A percentile compares a stretch with the other conserved stretches of the same genome.
These are phyloP conservation scores for Porcisia hertigi DNA, from an alignment of 208 protist species.

Conservation along the genomic window DNA sequence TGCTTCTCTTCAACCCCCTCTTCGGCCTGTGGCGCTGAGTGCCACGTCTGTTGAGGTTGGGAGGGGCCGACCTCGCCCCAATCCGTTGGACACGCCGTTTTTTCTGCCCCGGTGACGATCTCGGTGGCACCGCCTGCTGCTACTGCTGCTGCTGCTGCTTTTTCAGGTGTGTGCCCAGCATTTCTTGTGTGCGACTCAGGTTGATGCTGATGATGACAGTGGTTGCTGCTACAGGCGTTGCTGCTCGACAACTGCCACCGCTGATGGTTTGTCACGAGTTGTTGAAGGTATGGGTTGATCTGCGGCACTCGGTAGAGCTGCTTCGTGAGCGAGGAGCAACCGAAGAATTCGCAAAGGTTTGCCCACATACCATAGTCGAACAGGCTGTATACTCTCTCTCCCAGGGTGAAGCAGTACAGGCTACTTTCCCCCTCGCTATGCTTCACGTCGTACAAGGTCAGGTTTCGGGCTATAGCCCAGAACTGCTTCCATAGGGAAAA, in stretches of 20 bases:
- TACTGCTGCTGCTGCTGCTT: not conserved
- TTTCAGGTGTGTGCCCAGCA: not conserved
- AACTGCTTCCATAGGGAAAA: conserved; percentile 45
- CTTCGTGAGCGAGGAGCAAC: conserved; percentile 33
- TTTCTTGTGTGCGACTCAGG: not conserved
- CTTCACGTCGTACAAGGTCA: conserved; percentile 73
- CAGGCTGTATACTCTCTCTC: conserved; percentile 55
- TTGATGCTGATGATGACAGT: conserved; percentile 16
- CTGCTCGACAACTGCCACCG: conserved; percentile 34
- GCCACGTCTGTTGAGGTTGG: conserved; percentile 7
- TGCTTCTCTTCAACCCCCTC: not conserved
- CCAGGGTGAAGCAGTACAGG: conserved; percentile 73
- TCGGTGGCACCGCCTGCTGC: not conserved
- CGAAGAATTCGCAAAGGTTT: conserved; percentile 61
- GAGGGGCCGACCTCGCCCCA: conserved; percentile 15
- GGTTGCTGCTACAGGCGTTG: conserved; percentile 13
- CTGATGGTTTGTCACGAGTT: conserved; percentile 50
- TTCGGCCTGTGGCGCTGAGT: not conserved
- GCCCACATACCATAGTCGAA: conserved; percentile 53
- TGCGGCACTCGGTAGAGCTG: conserved; percentile 50
- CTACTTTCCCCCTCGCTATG: conserved; percentile 53
- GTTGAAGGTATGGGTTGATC: conserved; percentile 53
- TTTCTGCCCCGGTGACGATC: not conserved
- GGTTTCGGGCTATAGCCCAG: conserved; percentile 48
- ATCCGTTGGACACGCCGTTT: conserved; percentile 2